Conservation (phyloP, 2,329 filamentous ascomycete species). For the Phoma sp. region DNA sequence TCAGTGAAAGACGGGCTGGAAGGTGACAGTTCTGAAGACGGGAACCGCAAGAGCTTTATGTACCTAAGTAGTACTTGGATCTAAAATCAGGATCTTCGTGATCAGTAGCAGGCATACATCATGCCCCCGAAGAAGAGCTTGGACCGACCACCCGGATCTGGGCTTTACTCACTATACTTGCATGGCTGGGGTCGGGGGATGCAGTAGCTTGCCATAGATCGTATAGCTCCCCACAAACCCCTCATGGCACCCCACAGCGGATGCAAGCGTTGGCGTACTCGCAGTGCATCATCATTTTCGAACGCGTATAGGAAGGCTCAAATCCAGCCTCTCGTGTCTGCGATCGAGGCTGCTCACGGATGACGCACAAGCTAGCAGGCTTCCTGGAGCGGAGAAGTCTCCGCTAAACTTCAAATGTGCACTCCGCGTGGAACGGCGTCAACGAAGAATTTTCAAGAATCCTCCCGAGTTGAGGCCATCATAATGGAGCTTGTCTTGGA, state of each 20-base stretch:
- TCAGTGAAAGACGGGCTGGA: constrained; percentile 2
- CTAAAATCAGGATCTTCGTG: constrained; percentile 14
- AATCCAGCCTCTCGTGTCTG: constrained; percentile 18
- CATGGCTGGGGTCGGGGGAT: constrained; percentile 18
- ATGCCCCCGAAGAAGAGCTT: constrained; percentile 21
- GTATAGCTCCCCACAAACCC: constrained; percentile 28
- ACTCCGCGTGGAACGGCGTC: constrained; percentile 10
- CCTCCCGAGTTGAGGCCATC: constrained; percentile 17
- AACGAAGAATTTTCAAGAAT: constrained; percentile 19
- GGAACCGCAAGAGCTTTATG: constrained; percentile 23
- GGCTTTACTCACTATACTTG: constrained; percentile 17
- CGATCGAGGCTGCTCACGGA: constrained; percentile 1
- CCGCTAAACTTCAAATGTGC: constrained; percentile 5
- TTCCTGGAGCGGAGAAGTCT: constrained; percentile 14
- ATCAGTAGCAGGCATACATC: constrained; percentile 22
- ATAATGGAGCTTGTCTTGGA: constrained; percentile 17
- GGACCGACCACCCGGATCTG: constrained; percentile 20
- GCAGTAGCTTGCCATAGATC: constrained; percentile 25
- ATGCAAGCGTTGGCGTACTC: constrained; percentile 25
- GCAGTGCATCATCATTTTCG: constrained; percentile 24
- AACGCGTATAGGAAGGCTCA: constrained; percentile 17
- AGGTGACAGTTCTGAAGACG: constrained; percentile 2
- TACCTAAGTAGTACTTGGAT: constrained; percentile 27
- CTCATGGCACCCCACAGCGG: constrained; percentile 28
- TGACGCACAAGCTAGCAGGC: constrained; percentile 11